A percentile compares a stretch with the other conserved stretches of the same genome.
Conservation (phyloP, 345 rosid genomes). For the Sonneratia caseolaris region DNA sequence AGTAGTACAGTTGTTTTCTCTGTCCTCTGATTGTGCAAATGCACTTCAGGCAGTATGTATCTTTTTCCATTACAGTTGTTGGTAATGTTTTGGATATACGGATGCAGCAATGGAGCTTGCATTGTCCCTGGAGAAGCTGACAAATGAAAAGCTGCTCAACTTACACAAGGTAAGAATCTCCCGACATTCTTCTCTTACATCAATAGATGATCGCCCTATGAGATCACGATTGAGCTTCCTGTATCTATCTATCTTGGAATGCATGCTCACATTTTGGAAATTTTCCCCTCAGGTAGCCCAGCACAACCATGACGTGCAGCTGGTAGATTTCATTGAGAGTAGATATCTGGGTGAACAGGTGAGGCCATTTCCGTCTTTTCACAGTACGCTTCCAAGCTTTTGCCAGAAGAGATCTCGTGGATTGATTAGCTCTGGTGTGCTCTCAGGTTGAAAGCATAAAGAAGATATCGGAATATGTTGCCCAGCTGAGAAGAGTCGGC, state of each 20-base stretch:
- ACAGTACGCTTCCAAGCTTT: background rate
- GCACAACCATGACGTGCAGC: slow-evolving; percentile 30
- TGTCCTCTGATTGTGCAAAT: background rate
- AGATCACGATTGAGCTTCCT: background rate
- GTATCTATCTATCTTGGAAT: background rate
- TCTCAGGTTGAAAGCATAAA: slow-evolving; percentile 36
- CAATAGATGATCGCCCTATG: background rate
- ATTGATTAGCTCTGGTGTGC: background rate
- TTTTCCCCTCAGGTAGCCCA: slow-evolving; percentile 41
- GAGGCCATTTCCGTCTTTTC: slow-evolving; percentile 1
- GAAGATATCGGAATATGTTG: slow-evolving; percentile 35
- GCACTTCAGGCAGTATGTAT: background rate
- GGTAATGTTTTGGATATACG: background rate
- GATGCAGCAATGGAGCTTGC: slow-evolving; percentile 60
- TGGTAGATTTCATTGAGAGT: slow-evolving; percentile 39
- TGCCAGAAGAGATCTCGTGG: background rate
- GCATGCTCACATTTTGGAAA: background rate
- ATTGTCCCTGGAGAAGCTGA: slow-evolving; percentile 51
- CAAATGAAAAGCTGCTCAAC: slow-evolving; percentile 42
- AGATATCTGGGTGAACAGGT: slow-evolving; percentile 47
- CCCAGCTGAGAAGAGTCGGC: slow-evolving; percentile 38
- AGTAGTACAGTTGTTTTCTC: background rate
- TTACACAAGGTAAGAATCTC: slow-evolving; percentile 30
- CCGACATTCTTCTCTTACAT: background rate
- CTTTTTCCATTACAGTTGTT: background rate